A percentile compares a stretch with the other conserved stretches of the same genome.
Conservation (phyloP, 352 stramenopile genomes). For the Blastocystis sp. region DNA sequence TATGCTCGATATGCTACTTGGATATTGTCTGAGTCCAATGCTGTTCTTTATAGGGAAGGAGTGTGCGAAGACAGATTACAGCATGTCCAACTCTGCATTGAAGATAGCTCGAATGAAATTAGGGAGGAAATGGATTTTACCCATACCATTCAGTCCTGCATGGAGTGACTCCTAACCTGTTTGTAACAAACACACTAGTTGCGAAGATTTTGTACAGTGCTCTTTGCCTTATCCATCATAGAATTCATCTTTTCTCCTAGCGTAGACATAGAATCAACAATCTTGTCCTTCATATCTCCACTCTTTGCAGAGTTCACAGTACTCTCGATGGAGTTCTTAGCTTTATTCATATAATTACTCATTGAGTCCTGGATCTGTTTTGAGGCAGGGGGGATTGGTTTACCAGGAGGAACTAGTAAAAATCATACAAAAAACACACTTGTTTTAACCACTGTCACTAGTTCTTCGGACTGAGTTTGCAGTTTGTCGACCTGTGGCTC, state of each 20-base stretch:
- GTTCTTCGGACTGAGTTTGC: background rate
- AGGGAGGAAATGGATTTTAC: constrained; percentile 15
- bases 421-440: background rate
- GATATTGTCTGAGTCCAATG: background rate
- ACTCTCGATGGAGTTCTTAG: constrained; percentile 27
- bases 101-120: background rate
- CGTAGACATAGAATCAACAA: constrained; percentile 43
- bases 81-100: background rate
- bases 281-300: constrained; percentile 55
- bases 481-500: background rate
- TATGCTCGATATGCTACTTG: constrained; percentile 28
- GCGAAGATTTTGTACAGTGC: constrained; percentile 29
- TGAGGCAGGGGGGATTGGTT: constrained; percentile 10
- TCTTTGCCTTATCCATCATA: constrained; percentile 58
- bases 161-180: background rate
- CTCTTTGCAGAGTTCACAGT: constrained; percentile 12
- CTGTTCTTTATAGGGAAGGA: background rate
- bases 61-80: background rate
- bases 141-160: background rate
- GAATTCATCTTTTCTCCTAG: constrained; percentile 43
- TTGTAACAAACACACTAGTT: background rate
- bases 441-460: background rate
- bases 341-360: background rate
- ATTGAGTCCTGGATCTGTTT: constrained; percentile 46
- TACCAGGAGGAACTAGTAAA: constrained; percentile 31